phyloP scores from a whole-genome alignment of 306 rosid species.

The Potentilla sterilis region DNA sequence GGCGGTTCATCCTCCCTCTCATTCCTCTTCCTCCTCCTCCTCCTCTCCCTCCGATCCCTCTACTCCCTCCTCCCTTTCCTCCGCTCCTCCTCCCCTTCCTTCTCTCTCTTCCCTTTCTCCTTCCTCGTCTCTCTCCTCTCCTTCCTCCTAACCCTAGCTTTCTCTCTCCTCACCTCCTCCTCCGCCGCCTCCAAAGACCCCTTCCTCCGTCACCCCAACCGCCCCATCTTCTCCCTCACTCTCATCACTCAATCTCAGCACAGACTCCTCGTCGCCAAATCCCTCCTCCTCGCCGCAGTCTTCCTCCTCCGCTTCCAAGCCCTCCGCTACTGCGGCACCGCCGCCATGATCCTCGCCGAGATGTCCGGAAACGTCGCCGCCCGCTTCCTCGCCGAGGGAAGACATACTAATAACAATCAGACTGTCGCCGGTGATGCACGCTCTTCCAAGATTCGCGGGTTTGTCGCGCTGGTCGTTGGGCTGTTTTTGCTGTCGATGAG shows the following conservation, averaged over 20 bases:
- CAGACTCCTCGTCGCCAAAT: conserved; percentile 41
- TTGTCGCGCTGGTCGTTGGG: conserved; percentile 49
- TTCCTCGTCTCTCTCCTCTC: conserved; percentile 57
- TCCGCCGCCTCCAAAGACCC: conserved; percentile 39
- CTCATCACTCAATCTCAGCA: conserved; percentile 50
- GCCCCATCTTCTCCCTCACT: conserved; percentile 34
- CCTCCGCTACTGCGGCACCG: conserved; percentile 78
- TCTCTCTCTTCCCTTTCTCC: conserved; percentile 70
- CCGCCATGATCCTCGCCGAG: conserved; percentile 90
- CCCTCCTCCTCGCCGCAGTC: conserved; percentile 62
- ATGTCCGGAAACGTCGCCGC: conserved; percentile 61
- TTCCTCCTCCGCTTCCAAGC: conserved; percentile 85
- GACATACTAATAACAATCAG: no score
- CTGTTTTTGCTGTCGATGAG: conserved; percentile 62
- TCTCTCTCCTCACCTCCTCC: conserved; percentile 31
- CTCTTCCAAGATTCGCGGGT: conserved; percentile 56
- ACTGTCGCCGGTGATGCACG: no score
- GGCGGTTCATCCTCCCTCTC: conserved; percentile 46
- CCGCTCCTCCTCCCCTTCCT: conserved; percentile 78
- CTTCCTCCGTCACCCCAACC: conserved; percentile 39
- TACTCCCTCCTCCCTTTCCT: conserved; percentile 71
- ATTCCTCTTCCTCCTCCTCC: conserved; percentile 56
- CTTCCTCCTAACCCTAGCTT: conserved; percentile 45
- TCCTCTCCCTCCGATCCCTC: conserved; percentile 71
- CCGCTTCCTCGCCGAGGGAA: conserved; percentile 33